Evolutionary conservation across 2,329 filamentous ascomycete species (phyloP).

Genomic region (Aulographum hederae): DNA sequence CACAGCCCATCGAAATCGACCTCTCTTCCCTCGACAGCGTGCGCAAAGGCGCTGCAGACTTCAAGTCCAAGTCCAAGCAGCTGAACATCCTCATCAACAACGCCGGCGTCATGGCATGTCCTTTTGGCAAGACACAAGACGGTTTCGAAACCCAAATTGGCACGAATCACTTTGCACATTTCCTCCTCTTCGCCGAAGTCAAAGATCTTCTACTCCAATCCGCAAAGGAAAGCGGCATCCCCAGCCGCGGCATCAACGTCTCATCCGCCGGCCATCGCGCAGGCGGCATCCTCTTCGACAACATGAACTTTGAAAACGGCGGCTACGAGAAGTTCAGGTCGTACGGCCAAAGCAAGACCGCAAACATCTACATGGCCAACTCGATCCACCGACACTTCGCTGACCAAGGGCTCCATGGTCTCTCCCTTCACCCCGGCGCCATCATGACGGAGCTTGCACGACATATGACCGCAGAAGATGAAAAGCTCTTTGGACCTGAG

Average conservation of each 20-base stretch:
- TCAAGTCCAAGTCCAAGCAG: slow-evolving; percentile 6
- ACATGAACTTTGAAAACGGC: slow-evolving; percentile 7
- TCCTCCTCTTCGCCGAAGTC: slow-evolving; percentile 3
- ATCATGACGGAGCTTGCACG: slow-evolving; percentile 18
- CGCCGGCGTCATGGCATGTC: slow-evolving; percentile 12
- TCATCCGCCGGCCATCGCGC: slow-evolving; percentile 2
- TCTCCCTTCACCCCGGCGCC: slow-evolving; percentile 28
- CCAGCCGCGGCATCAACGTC: slow-evolving; percentile 4
- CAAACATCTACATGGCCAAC: slow-evolving; percentile 32
- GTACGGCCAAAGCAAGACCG: slow-evolving; percentile 32
- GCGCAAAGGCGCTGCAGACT: slow-evolving; percentile 7
- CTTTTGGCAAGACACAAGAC: slow-evolving; percentile 8
- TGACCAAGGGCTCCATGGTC: slow-evolving; percentile 22
- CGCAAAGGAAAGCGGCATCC: neutral
- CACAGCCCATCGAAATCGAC: slow-evolving; percentile 10
- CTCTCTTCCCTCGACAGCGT: slow-evolving; percentile 11
- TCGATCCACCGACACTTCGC: slow-evolving; percentile 32
- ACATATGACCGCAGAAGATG: slow-evolving; percentile 8
- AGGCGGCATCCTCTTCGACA: neutral
- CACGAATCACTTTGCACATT: slow-evolving; percentile 6
- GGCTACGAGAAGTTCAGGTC: slow-evolving; percentile 17
- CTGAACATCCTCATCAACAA: slow-evolving; percentile 14
- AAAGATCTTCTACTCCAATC: slow-evolving; percentile 1
- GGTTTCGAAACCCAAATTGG: slow-evolving; percentile 5
- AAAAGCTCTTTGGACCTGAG: neutral